A percentile compares a stretch with the other conserved stretches of the same genome.
These are phyloP conservation scores for Cordyceps pruinosa DNA, from an alignment of 2,329 filamentous ascomycete species.

Conservation along the genomic window DNA sequence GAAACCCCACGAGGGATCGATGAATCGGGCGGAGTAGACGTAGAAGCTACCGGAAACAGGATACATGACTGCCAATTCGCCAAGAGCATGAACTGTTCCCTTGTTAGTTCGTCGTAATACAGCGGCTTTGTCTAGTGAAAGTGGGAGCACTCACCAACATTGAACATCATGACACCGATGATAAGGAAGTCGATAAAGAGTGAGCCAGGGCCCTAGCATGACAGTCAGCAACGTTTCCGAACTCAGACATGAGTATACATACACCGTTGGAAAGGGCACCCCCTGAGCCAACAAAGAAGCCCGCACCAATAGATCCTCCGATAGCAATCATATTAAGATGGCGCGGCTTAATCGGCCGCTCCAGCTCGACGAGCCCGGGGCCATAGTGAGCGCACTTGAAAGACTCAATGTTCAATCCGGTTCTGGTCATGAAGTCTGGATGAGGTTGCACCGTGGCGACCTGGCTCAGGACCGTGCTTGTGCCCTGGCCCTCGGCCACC, in stretches of 20 bases:
- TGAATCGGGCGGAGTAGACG: constrained; percentile 53
- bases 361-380: constrained; percentile 28
- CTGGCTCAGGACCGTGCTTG: constrained; percentile 1
- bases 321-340: constrained; percentile 56
- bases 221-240: not conserved
- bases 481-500: not conserved
- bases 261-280: constrained; percentile 41
- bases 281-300: constrained; percentile 56
- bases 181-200: constrained; percentile 45
- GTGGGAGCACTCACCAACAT: constrained; percentile 42
- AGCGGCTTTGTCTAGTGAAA: too few species aligned
- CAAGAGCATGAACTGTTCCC: constrained; percentile 54
- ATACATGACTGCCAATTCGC: constrained; percentile 55
- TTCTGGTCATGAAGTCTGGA: constrained; percentile 28
- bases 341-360: constrained; percentile 42
- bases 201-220: constrained; percentile 33
- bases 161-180: constrained; percentile 54
- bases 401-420: constrained; percentile 31
- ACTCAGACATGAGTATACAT: constrained; percentile 14
- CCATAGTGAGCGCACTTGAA: constrained; percentile 32
- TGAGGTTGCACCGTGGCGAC: constrained; percentile 8
- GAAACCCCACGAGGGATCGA: constrained; percentile 54
- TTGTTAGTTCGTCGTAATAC: too few species aligned
- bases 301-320: constrained; percentile 49
- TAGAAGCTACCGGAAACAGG: constrained; percentile 59